Percentiles rank a stretch among this genome's conserved stretches.
Conservation (phyloP, 441 rosid species). For the Populus hybrid region DNA sequence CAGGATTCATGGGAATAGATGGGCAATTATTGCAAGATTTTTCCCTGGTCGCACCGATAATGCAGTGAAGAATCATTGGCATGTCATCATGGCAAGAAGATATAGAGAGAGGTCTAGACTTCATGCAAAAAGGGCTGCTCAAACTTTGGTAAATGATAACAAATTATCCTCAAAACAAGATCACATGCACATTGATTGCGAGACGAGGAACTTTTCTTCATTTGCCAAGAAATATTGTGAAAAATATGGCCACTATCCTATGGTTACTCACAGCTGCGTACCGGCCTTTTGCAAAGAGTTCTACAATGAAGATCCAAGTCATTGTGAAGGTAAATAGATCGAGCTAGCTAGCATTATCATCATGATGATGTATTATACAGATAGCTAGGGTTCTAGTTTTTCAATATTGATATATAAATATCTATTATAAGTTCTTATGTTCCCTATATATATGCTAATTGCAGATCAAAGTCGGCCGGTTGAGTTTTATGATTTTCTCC, state of each 20-base stretch:
- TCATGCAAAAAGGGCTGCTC: slow-evolving; percentile 25
- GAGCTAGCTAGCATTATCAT: neutral
- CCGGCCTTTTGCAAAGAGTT: slow-evolving; percentile 10
- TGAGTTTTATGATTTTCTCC: slow-evolving; percentile 79
- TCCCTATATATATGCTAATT: neutral
- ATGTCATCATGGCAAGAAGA: slow-evolving; percentile 59
- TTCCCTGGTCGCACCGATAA: slow-evolving; percentile 97
- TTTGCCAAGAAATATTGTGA: slow-evolving; percentile 12
- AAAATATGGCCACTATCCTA: neutral
- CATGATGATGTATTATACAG: neutral
- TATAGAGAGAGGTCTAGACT: slow-evolving; percentile 25
- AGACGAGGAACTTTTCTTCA: slow-evolving; percentile 5
- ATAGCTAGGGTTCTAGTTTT: neutral
- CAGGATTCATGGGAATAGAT: slow-evolving; percentile 71
- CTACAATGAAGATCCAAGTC: neutral
- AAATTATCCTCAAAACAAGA: slow-evolving; percentile 1
- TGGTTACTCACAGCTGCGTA: neutral
- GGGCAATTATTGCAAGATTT: slow-evolving; percentile 84
- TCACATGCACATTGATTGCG: neutral
- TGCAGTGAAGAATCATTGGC: slow-evolving; percentile 96
- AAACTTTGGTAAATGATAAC: slow-evolving; percentile 14
- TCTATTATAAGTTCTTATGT: neutral
- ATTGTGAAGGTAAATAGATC: slow-evolving; percentile 6
- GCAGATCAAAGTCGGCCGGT: slow-evolving; percentile 37
- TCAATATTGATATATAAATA: neutral